phyloP scores from a whole-genome alignment of 2,329 filamentous ascomycete genomes.

The Orbilia javanica region DNA sequence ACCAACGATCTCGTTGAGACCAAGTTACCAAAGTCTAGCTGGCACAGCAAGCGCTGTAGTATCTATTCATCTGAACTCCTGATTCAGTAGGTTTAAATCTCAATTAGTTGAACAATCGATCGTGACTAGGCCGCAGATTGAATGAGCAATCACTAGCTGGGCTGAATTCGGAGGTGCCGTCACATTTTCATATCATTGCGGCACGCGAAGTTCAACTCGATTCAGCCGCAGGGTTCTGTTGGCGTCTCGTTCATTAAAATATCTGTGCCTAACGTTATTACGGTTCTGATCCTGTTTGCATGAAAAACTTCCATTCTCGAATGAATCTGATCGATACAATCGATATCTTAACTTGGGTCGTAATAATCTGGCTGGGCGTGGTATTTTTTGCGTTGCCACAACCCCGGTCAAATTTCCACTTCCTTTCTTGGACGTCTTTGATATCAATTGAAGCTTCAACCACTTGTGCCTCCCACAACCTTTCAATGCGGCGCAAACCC shows the following conservation, averaged over 20 bases:
- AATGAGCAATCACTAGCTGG: too few relatives aligned
- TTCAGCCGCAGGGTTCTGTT: neutral
- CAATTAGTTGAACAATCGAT: too few relatives aligned
- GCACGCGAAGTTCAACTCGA: neutral
- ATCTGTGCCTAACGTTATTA: neutral
- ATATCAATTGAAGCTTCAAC: neutral
- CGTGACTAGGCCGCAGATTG: too few relatives aligned
- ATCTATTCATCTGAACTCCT: neutral
- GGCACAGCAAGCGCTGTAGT: neutral
- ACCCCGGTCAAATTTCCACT: constrained; percentile 1
- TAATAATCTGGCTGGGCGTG: neutral
- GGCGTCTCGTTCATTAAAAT: neutral
- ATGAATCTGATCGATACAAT: too few relatives aligned
- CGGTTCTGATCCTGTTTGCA: neutral
- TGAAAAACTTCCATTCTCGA: too few relatives aligned
- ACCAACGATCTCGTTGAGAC: neutral
- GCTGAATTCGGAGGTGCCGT: neutral
- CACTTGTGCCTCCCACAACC: neutral
- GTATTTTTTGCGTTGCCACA: constrained; percentile 40
- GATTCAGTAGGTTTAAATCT: neutral
- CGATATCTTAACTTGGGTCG: too few relatives aligned
- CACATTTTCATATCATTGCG: neutral
- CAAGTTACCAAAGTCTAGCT: neutral
- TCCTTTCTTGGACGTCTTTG: constrained; percentile 3
- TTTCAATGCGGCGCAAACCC: constrained; percentile 42